Base-by-base conservation (phyloP, 306 rosid genomes). In the Cucurbita moschata region DNA sequence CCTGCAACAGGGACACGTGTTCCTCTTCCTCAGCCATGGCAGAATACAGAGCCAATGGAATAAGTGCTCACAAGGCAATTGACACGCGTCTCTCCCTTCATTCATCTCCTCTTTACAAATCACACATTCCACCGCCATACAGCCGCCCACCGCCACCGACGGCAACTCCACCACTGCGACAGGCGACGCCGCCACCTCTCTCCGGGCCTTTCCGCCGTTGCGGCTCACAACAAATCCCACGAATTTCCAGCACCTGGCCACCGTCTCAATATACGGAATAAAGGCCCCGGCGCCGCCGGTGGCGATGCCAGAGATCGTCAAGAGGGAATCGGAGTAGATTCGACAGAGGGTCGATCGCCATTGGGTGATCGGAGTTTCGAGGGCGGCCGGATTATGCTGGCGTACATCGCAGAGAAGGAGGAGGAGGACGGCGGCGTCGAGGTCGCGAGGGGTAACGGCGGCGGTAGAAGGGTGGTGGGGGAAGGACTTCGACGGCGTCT, bases 1-100 rank as follows among this genome's bases (percentile, higher is more conserved):
- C 73, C 98, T 71, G 56, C 98, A 93, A 58, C 86, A 88, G 8
- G 98, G 98, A 75, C 98, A 93, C 69, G 97, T 93, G 94, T 88
- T 89, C 75, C 76, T 88, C 83, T 82, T 86, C 62, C 83, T 83
- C 14, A 93, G 74, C 98, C 98, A 93, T 1, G 90, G 90, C 69
- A 93, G 76, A 40, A 93, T 78, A 56, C 98, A 93, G 75, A 76
- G 81, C 98, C 98, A 86, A 65, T 90, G 98, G 80, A 90, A 93
- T 88, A 79, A 76, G 42, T 93, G 98, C 80, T 76, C 82, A 58
- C 98, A 93, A 50, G 98, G 97, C 82, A 93, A 62, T 59, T 86
- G 83, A 39, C 98, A 93, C 58, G 87, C 90, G 15, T 90, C 96
- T 74, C 90, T 88, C 66, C 90, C 89, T 21, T 67, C 79, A 30